A percentile compares a stretch with the other conserved stretches of the same genome.
phyloP scores from a whole-genome alignment of 306 rosid genomes.

The Lotus japonicus region DNA sequence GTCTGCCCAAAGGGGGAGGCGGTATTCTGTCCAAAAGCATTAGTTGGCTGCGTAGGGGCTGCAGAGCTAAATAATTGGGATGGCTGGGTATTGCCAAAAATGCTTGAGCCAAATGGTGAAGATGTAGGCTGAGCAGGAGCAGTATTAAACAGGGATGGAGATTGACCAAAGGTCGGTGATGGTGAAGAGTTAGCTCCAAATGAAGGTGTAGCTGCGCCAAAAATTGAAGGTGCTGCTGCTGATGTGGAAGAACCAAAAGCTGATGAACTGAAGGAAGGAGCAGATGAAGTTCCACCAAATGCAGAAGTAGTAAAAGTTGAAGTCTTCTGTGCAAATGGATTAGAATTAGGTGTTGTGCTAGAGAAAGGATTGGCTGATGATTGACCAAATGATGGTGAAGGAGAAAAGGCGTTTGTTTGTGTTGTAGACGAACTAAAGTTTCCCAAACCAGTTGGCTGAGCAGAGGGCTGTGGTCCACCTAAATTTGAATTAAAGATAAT shows the following conservation, averaged over 20 bases:
- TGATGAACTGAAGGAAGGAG: conserved; percentile 58
- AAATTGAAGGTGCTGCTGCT: conserved; percentile 35
- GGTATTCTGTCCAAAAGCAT: conserved; percentile 47
- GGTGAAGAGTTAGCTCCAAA: conserved; percentile 47
- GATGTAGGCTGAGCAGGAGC: conserved; percentile 42
- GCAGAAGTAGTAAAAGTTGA: conserved; percentile 41
- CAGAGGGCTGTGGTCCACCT: conserved; percentile 83
- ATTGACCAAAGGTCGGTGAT: conserved; percentile 31
- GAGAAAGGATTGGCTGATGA: conserved; percentile 62
- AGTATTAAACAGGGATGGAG: conserved; percentile 41
- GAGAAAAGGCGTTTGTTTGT: conserved; percentile 47
- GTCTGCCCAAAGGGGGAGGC: conserved; percentile 49
- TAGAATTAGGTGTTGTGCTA: conserved; percentile 45
- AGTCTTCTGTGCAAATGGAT: conserved; percentile 59
- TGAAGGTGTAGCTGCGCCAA: conserved; percentile 46
- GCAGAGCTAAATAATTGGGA: conserved; percentile 50
- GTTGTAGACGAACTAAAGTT: conserved; percentile 51
- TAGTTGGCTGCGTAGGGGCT: conserved; percentile 45
- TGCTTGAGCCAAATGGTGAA: conserved; percentile 44
- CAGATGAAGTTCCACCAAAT: conserved; percentile 47
- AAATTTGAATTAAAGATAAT: conserved; percentile 21
- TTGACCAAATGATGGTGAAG: conserved; percentile 57
- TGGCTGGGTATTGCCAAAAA: conserved; percentile 49
- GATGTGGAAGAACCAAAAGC: conserved; percentile 46
- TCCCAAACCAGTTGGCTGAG: conserved; percentile 39